phyloP scores from a whole-genome alignment of 345 rosid species.

The Physaria fendleri region DNA sequence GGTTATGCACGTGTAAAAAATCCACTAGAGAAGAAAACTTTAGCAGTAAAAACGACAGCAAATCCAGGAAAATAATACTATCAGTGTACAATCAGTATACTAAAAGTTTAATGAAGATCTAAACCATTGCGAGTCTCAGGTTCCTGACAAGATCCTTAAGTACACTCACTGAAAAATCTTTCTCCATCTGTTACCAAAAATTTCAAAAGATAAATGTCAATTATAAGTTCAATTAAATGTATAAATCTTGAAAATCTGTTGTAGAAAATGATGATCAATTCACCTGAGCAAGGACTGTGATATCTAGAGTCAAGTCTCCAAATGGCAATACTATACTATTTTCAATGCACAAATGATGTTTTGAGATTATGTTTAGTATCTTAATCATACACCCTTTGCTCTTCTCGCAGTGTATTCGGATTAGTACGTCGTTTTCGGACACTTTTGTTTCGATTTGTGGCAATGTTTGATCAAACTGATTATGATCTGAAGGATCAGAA shows the following conservation, averaged over 20 bases:
- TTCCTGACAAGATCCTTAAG: conserved; percentile 47
- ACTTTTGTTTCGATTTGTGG: conserved; percentile 72
- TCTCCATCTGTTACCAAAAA: conserved; percentile 46
- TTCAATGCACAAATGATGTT: conserved; percentile 36
- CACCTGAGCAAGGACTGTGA: conserved; percentile 68
- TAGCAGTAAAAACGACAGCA: conserved; percentile 10
- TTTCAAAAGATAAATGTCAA: neutral
- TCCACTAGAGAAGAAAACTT: too few species aligned
- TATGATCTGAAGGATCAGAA: conserved; percentile 31
- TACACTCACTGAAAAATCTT: conserved; percentile 31
- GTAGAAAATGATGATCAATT: neutral
- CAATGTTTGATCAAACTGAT: conserved; percentile 30
- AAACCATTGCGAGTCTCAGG: conserved; percentile 39
- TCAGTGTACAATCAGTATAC: neutral
- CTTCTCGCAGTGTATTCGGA: conserved; percentile 63
- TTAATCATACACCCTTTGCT: conserved; percentile 34
- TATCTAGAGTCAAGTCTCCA: conserved; percentile 51
- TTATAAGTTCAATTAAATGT: neutral
- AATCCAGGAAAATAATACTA: neutral
- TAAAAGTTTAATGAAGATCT: neutral
- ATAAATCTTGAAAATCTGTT: too few species aligned
- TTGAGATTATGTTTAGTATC: conserved; percentile 46
- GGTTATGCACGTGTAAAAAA: neutral
- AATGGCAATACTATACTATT: conserved; percentile 48
- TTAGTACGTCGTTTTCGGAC: conserved; percentile 43